Evolutionary conservation across 805 yeast species (phyloP), one percentile per base, ranked within the genome.

Genomic region (Saturnispora quitensis): DNA sequence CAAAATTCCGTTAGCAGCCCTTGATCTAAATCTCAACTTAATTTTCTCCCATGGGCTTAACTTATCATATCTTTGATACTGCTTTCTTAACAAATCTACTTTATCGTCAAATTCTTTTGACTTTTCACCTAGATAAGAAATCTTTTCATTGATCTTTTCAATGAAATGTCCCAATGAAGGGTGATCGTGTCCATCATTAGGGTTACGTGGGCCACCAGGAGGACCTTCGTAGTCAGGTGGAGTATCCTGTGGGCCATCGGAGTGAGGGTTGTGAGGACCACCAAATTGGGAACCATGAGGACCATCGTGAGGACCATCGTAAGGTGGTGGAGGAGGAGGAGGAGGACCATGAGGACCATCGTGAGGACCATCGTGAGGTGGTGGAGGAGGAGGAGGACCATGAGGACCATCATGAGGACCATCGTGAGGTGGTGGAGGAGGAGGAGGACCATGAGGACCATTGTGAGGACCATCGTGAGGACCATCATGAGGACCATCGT

Each of bases 1-100:
- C 45, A 77, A 64, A 56, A 70, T 71, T 31, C 56, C 34, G 62
- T 81, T 80, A 40, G 70, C 63, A 4, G 54, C 45, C 46, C 53
- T 55, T 25, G 68, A 58, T 5, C 58, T 48, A 40, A 61, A 58
- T 13, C 51, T 53, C 31, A 69, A 51, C 50, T 61, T 60, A 20
- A 69, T 22, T 45, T 62, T 68, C 43, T 61, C 57, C 57, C 60
- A 61, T 17, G 54, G 54, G 4, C 62, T 48, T 13, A 69, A 53
- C 2, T 57, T 47, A 9, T 62, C 61, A 58, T 63, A 56, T 12
- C 57, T 27, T 17, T 62, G 56, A 42, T 61, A 54, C 20, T 59
- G 40, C 4, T 49, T 12, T 47, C 62, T 68, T 40, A 66, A 55
- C 5, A 50, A 58, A 5, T 25, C 42, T 3, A 59, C 53, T 12